phyloP scores from a whole-genome alignment of 1,139 yeast genomes.

The Lodderomyces theae region DNA sequence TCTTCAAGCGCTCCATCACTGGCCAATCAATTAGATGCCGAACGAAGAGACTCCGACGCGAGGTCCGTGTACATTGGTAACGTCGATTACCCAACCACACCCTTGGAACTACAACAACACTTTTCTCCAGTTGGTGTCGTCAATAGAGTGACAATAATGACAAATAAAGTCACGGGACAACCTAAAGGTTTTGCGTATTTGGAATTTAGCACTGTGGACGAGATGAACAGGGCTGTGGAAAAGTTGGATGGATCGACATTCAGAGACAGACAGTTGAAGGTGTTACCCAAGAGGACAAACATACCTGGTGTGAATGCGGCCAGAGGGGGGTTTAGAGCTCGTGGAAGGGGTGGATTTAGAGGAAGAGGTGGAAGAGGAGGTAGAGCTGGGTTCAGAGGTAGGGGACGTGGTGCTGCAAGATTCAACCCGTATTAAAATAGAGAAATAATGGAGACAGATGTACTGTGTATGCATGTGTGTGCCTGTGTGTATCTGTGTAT shows the following conservation, averaged over 20 bases:
- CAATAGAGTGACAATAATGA: slow-evolving; percentile 77
- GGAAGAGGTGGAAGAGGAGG: slow-evolving; percentile 24
- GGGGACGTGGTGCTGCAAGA: slow-evolving; percentile 24
- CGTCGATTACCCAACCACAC: slow-evolving; percentile 77
- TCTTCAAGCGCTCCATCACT: neutral
- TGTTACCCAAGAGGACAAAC: slow-evolving; percentile 75
- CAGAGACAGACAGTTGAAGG: slow-evolving; percentile 68
- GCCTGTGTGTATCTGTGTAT: too few relatives aligned
- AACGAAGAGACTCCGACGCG: slow-evolving; percentile 55
- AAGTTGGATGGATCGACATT: slow-evolving; percentile 61
- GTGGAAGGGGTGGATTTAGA: slow-evolving; percentile 21
- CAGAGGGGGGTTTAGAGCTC: slow-evolving; percentile 36
- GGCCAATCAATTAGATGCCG: slow-evolving; percentile 22
- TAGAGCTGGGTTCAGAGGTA: slow-evolving; percentile 22
- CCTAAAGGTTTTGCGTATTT: slow-evolving; percentile 88
- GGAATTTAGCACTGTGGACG: slow-evolving; percentile 65
- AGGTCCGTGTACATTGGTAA: slow-evolving; percentile 86
- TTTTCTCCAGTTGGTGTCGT: slow-evolving; percentile 75
- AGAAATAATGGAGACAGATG: too few relatives aligned
- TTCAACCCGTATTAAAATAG: slow-evolving; percentile 24
- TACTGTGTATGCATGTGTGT: too few relatives aligned
- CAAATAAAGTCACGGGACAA: slow-evolving; percentile 68
- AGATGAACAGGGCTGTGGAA: slow-evolving; percentile 63
- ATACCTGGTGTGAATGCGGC: slow-evolving; percentile 61
- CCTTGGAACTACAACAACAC: slow-evolving; percentile 77